These are phyloP conservation scores for Monosporascus cannonballus DNA, from an alignment of 2,329 filamentous ascomycete genomes.

Conservation along the genomic window DNA sequence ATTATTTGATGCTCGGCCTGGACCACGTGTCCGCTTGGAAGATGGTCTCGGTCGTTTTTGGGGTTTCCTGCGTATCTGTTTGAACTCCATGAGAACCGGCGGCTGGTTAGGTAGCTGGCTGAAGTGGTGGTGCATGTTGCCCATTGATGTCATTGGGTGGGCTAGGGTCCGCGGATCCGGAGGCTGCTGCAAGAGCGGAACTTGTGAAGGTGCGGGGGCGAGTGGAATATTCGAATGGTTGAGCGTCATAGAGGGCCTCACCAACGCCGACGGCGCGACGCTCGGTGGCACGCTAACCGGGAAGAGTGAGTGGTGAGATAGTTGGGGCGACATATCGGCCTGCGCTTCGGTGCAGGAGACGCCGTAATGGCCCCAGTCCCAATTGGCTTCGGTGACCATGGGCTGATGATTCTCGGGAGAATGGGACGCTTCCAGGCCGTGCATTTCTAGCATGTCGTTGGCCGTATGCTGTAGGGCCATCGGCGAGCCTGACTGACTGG, in stretches of 20 bases:
- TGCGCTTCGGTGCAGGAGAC: conserved; percentile 26
- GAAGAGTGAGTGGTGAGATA: conserved; percentile 20
- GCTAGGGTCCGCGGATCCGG: conserved; percentile 14
- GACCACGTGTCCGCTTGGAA: conserved; percentile 12
- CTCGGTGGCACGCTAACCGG: conserved; percentile 3
- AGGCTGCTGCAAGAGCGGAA: conserved; percentile 15
- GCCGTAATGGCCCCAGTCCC: conserved; percentile 30
- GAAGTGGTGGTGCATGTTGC: conserved; percentile 12
- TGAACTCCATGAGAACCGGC: conserved; percentile 10
- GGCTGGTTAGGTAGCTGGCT: conserved; percentile 8
- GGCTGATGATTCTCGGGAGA: conserved; percentile 22
- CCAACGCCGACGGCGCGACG: conserved; percentile 18
- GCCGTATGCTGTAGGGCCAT: conserved; percentile 34
- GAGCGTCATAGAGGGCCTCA: conserved; percentile 10
- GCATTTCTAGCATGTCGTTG: conserved; percentile 33
- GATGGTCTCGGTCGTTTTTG: conserved; percentile 14
- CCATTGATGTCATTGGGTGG: conserved; percentile 12
- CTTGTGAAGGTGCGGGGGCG: conserved; percentile 14
- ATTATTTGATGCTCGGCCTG: conserved; percentile 7
- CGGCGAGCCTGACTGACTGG: conserved; percentile 39
- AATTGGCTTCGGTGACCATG: conserved; percentile 26
- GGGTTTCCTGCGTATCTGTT: conserved; percentile 7
- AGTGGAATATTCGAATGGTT: conserved; percentile 14
- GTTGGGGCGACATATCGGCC: conserved; percentile 23
- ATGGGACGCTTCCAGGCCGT: conserved; percentile 29